Base-by-base conservation (phyloP, 768 basidiomycete species). In the Hydnomerulius pinastri region DNA sequence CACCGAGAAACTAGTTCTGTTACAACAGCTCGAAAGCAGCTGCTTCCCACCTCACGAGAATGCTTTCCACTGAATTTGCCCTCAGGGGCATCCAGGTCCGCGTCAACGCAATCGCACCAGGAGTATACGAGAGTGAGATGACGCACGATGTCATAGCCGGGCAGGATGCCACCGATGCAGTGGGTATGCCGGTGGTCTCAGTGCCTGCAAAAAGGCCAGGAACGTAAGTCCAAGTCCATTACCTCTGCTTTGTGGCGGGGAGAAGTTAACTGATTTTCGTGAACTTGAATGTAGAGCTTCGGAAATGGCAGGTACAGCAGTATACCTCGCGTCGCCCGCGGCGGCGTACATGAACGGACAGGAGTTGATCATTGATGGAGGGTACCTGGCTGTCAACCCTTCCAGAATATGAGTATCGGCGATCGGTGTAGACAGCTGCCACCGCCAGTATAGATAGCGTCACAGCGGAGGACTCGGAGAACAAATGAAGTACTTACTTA, bases 21-120 rank as follows among this genome's bases (percentile, higher is more conserved):
- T 92, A 92, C 66, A 92, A 92, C 66, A 87, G 85, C 58, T 74
- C 86, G 6, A 92, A 92, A 64, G 87, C 86, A 0, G 90, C 87
- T 3, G 83, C 81, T 5, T 77, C 85, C 11, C 88, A 90, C 55
- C 70, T 92, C n/a, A 87, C 87, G 9, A 84, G 75, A 67, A 79
- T 90, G 80, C 67, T 92, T 43, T 72, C 89, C 2, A 89, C 89
- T 1, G 90, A 91, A 59, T 75, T 90, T 45, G 85, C 83, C 4
- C 70, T 90, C 47, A 84, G 85, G 61, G 75, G 75, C 21, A 76
- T 87, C 9, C 79, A 80, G 8, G 80, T 91, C 24, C 86, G 87
- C 49, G 80, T 90, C 4, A 84, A 87, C 61, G 80, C 86, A 9
- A 77, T 90, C 43, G 84, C 89, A 12, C 89, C 89, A 3, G 89